Percentiles rank a stretch among this genome's conserved stretches.
Evolutionary conservation across 345 rosid genomes (phyloP).

Genomic region (Arabis alpina): DNA sequence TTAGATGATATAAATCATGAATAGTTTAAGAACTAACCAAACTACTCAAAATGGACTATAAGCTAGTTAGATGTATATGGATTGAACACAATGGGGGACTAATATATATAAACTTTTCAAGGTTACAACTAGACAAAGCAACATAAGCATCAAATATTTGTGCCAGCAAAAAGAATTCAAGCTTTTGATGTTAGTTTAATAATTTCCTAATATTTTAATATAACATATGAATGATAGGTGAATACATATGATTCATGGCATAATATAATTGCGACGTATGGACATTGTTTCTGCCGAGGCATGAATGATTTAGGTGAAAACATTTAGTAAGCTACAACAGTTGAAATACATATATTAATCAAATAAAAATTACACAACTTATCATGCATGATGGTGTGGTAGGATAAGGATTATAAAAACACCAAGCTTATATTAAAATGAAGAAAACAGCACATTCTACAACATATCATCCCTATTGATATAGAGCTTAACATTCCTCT

Average conservation of each 20-base stretch:
- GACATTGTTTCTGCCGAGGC: constrained; percentile 5
- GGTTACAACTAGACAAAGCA: constrained; percentile 32
- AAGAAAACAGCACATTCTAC: neutral
- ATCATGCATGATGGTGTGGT: constrained; percentile 34
- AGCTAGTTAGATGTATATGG: neutral
- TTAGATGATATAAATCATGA: neutral
- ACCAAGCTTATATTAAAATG: neutral
- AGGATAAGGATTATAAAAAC: neutral
- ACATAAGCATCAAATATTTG: constrained; percentile 36
- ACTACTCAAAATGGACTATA: constrained; percentile 18
- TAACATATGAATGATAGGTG: neutral
- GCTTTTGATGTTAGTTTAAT: constrained; percentile 21
- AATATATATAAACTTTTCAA: neutral
- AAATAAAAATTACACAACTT: neutral
- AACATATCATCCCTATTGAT: too few relatives aligned
- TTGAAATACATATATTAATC: neutral
- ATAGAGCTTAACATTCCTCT: too few relatives aligned
- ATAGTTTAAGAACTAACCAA: neutral
- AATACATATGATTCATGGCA: constrained; percentile 23
- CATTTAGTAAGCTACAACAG: constrained; percentile 16
- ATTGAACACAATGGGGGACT: neutral
- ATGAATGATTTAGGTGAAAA: constrained; percentile 19
- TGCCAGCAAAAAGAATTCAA: constrained; percentile 37
- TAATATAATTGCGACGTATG: constrained; percentile 15
- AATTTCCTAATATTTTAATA: neutral